These are phyloP conservation scores for Monosporascus sp. DNA, from an alignment of 2,329 filamentous ascomycete genomes.

Conservation along the genomic window DNA sequence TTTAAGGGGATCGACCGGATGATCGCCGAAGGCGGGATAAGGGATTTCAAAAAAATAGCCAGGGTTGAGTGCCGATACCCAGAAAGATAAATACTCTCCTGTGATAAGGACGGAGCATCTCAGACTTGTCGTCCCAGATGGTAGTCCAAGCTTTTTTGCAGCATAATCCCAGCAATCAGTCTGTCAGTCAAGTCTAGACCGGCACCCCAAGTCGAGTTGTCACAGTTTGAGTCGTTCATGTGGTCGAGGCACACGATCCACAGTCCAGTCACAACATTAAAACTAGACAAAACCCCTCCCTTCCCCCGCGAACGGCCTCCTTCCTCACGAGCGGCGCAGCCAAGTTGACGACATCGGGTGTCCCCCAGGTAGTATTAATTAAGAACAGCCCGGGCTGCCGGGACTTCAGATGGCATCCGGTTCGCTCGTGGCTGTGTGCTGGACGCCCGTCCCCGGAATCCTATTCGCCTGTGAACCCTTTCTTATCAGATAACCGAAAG, in stretches of 20 bases:
- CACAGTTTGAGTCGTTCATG: background rate
- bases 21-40: too few relatives aligned
- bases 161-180: background rate
- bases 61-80: too few relatives aligned
- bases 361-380: background rate
- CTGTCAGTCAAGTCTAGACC: background rate
- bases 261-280: background rate
- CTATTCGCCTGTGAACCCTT: constrained; percentile 19
- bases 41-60: too few relatives aligned
- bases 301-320: background rate
- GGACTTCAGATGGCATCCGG: constrained; percentile 13
- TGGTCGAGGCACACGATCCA: background rate
- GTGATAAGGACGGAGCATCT: too few relatives aligned
- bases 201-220: background rate
- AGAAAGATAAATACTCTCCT: too few relatives aligned
- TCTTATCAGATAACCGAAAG: constrained; percentile 25
- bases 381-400: background rate
- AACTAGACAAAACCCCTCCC: background rate
- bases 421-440: constrained; percentile 15
- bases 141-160: too few relatives aligned
- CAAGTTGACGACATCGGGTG: background rate
- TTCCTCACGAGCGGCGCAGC: background rate
- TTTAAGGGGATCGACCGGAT: too few relatives aligned
- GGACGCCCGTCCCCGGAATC: constrained; percentile 14
- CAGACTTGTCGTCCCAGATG: too few relatives aligned